Base-by-base conservation (phyloP, 805 yeast genomes). In the Suhomyces sp. region DNA sequence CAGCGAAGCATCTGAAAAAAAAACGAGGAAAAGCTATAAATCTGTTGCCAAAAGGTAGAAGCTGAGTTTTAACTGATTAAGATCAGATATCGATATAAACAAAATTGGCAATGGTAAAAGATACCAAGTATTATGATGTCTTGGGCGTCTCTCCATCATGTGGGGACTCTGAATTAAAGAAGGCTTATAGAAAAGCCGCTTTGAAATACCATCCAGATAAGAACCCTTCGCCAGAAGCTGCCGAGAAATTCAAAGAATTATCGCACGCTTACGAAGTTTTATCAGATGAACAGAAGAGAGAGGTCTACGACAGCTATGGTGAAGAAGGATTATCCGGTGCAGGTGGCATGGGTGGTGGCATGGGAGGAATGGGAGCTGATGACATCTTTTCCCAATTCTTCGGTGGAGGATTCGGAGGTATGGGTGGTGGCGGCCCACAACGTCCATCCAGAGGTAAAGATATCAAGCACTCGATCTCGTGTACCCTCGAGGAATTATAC, bases 211-310 rank as follows among this genome's bases (percentile, higher is more conserved):
- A 87, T 68, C 96, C 96, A 58, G 96, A 87, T 73, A 87, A 87
- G 75, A 84, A 84, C 64, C 84, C 90, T 52, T 78, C 86, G 15
- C 91, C 87, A 49, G 98, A 92, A 70, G 97, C 96, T 13, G 94
- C 96, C 49, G 98, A 93, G 67, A 91, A 89, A 74, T 93, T 93
- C 73, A 93, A 93, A 72, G 97, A 90, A 68, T 80, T 90, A 63
- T 85, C 93, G 3, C 82, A 83, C 54, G 97, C 97, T 6, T 80
- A 93, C 68, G 98, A 93, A 72, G 77, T 90, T n/a, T 78, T 93
- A 57, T 81, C 89, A 10, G 97, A 92, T 66, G 76, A 86, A 15
- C 87, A 92, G 66, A 94, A 92, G 78, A 88, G 98, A 77, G 89
- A 86, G 35, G 61, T 86, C 3, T 93, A 93, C 67, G 98, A 94